These are phyloP conservation scores for Solanum habrochaites DNA, from an alignment of 257 asterid genomes.

Conservation along the genomic window DNA sequence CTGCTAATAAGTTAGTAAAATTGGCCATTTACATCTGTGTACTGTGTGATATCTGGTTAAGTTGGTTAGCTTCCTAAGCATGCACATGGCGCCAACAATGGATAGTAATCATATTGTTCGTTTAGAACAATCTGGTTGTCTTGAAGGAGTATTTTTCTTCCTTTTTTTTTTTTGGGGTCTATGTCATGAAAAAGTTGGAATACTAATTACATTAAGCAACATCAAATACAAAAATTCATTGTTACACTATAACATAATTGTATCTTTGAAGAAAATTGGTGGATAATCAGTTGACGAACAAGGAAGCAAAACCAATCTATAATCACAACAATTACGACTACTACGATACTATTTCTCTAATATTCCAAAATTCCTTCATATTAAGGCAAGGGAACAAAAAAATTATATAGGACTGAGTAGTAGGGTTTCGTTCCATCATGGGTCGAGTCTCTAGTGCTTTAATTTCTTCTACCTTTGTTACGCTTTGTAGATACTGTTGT, in stretches of 20 bases:
- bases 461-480: constrained; percentile 28
- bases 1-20: not conserved
- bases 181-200: not conserved
- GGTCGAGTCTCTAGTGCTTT: not conserved
- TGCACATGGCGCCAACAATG: not conserved
- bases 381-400: not conserved
- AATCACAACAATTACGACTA: not conserved
- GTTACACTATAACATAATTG: not conserved
- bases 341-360: not conserved
- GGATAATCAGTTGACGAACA: not conserved
- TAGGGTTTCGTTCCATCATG: not conserved
- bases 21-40: not conserved
- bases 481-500: constrained; percentile 32
- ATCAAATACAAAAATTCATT: not conserved
- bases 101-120: not conserved
- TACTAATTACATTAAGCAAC: not conserved
- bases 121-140: not conserved
- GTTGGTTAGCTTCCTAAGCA: not conserved
- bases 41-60: not conserved
- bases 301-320: not conserved
- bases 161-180: not conserved
- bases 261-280: not conserved
- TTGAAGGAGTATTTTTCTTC: not conserved
- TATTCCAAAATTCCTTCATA: not conserved
- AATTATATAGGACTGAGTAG: no score